Conservation (phyloP, 768 basidiomycete genomes). For the Rhodosporidiobolus odoratus region DNA sequence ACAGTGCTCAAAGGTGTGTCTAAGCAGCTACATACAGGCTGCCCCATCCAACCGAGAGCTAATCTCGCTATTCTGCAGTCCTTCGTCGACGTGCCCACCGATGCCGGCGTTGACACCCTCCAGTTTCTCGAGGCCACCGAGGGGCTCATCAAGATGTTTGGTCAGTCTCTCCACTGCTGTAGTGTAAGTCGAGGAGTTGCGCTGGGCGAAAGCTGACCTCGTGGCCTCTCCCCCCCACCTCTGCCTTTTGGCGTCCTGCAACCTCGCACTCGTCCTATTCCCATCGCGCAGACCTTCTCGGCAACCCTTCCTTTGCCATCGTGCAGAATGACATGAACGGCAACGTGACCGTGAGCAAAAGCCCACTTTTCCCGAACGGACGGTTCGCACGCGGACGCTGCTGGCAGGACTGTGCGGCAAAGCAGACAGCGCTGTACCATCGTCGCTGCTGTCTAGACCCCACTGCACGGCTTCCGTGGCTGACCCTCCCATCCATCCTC, state of each 20-base stretch:
- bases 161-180: constrained; percentile 51
- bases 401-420: too few relatives aligned
- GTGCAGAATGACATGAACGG: constrained; percentile 84
- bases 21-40: neutral
- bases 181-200: neutral
- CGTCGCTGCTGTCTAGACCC: constrained; percentile 1
- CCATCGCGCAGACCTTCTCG: constrained; percentile 63
- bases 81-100: constrained; percentile 84
- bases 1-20: constrained; percentile 40
- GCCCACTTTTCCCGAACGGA: neutral
- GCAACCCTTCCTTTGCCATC: constrained; percentile 70
- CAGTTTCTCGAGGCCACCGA: constrained; percentile 81
- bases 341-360: constrained; percentile 70
- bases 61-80: constrained; percentile 54
- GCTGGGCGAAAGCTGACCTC: neutral
- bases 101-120: constrained; percentile 79
- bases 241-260: constrained; percentile 10
- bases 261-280: neutral
- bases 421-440: too few relatives aligned
- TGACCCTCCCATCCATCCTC: constrained; percentile 4
- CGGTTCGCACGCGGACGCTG: neutral
- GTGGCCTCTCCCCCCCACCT: neutral
- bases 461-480: neutral
- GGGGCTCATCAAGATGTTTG: constrained; percentile 84
- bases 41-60: neutral